A percentile compares a stretch with the other conserved stretches of the same genome.
Evolutionary conservation across 164 flowering plant species (phyloP).

Genomic region (Umbellularia californica): DNA sequence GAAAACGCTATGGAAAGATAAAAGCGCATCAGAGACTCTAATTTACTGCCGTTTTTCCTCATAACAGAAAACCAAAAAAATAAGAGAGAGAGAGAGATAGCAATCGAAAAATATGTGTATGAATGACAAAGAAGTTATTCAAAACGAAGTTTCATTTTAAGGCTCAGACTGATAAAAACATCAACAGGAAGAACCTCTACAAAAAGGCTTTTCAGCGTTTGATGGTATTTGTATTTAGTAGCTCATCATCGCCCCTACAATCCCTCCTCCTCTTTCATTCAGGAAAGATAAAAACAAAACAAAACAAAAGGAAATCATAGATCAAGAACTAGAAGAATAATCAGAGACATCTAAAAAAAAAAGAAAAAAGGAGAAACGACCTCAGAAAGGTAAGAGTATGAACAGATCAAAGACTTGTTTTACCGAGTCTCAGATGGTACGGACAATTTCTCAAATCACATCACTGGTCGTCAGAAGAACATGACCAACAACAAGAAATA

Average conservation of each 20-base stretch:
- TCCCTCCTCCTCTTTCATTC: background rate
- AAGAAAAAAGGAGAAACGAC: background rate
- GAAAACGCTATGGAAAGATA: conserved; percentile 21
- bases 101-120: too few species aligned
- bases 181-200: background rate
- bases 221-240: background rate
- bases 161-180: background rate
- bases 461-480: background rate
- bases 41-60: conserved; percentile 28
- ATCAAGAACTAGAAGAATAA: background rate
- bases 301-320: background rate
- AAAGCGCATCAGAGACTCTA: conserved; percentile 42
- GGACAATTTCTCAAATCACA: background rate
- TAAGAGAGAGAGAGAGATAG: background rate
- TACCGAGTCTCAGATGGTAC: background rate
- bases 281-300: background rate
- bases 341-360: background rate
- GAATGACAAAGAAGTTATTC: too few species aligned
- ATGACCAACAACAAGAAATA: background rate
- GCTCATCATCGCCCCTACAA: background rate
- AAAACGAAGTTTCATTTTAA: background rate
- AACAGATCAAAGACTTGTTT: background rate
- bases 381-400: conserved; percentile 1
- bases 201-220: background rate
- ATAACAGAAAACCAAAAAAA: background rate